Base-by-base conservation (phyloP, 805 yeast species). In the Ogataea nitratoaversa region DNA sequence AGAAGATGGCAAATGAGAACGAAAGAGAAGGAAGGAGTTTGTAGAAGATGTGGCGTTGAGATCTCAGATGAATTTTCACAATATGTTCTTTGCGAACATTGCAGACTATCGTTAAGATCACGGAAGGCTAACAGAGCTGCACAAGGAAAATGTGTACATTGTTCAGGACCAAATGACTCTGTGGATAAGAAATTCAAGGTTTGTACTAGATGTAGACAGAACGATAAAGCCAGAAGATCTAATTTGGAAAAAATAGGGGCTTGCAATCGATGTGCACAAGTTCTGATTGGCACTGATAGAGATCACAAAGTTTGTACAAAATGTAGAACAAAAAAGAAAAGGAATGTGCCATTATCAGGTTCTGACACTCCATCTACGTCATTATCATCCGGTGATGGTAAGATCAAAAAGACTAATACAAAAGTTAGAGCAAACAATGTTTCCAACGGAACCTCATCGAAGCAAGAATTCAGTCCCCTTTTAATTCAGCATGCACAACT, bases 71-170 rank as follows among this genome's bases (percentile, higher is more conserved):
- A 73, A 18, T 74, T 72, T 38, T 64, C 66, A 30, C 68, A 71
- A 39, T 81, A 59, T 57, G 85, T 78, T 0, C 59, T 81, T 34
- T 81, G 87, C 59, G 78, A 79, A 5, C 67, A 66, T 32, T 81
- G 87, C 51, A 66, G 87, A 31, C 68, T 65, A 48, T 70, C 72
- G 30, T 62, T 80, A 24, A 63, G 86, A 46, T 62, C 71, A 2
- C 63, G 78, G 34, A 81, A 81, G 52, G 77, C 78, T 0, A 70
- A 67, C 38, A 63, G 87, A 30, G 82, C 77, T 5, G 76, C 78
- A 11, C 72, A 70, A 47, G 86, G 87, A 1, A 72, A 72, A 50
- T 81, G 87, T 61, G 83, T 81, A 13, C 86, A 81, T 53, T 81
- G 87, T 46, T 67, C 79, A 1, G 84, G 84, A 2, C 78, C 80